Evolutionary conservation across 805 yeast species (phyloP), one percentile per base, ranked within the genome.

Genomic region (Saccharomycopsis fermentans): DNA sequence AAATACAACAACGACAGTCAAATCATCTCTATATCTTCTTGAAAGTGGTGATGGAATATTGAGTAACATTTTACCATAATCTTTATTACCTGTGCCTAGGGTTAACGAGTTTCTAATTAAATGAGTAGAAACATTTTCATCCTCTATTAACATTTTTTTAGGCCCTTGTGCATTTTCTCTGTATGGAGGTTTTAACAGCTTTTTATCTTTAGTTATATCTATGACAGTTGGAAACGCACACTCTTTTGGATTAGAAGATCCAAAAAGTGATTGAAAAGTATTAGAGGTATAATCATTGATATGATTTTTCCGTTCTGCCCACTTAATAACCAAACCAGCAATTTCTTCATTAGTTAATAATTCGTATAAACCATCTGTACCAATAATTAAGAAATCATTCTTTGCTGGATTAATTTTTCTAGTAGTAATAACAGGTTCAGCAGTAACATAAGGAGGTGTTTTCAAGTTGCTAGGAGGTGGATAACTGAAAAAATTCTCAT

Each of bases 391-490:
- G 66, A 94, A 94, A 68, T 90, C 94, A 63, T 87, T 84, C 63
- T 84, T 81, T 21, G 78, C 75, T 0, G 90, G 86, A 55, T 78
- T 78, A 55, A 91, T 79, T 66, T 84, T 82, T 12, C 91, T 86
- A 1, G 96, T 84, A 2, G 96, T 86, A 27, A 91, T 78, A 32
- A 87, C 96, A 0, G 99, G 99, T 69, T 86, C 91, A 0, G 99
- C 98, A 1, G 99, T 94, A 39, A 94, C 97, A 70, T 94, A 94
- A 0, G 99, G 99, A 2, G 99, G 99, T 1, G 97, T 86, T 60
- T 83, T 76, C 61, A 89, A 77, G 64, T 82, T 80, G 56, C 81
- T 80, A 35, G 95, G 95, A 50, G 75, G 74, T 26, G 87, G 80
- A 68, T 92, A 80, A 37, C 96, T 95, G 69, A 92, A 91, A 64